These are phyloP conservation scores for Coemansia sp. DNA, from an alignment of 192 early-diverging fungal species.

Conservation along the genomic window DNA sequence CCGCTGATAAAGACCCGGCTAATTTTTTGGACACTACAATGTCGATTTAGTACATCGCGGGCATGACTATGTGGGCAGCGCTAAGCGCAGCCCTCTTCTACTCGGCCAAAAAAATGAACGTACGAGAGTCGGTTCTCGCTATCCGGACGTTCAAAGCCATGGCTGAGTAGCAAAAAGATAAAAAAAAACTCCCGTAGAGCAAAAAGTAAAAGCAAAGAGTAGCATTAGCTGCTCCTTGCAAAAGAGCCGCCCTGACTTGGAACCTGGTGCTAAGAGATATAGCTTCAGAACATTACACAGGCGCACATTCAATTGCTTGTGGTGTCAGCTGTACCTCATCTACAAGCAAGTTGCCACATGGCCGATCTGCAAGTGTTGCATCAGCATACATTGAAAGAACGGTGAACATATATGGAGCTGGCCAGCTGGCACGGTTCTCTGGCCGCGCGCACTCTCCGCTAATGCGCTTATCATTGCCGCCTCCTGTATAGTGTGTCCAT, in stretches of 20 bases:
- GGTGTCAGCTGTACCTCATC: background rate
- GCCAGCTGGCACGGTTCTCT: background rate
- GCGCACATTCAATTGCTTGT: slow-evolving; percentile 22
- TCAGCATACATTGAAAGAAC: slow-evolving; percentile 17
- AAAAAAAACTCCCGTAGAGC: slow-evolving; percentile 1
- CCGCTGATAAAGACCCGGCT: background rate
- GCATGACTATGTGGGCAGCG: background rate
- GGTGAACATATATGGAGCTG: background rate
- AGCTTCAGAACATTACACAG: slow-evolving; percentile 35
- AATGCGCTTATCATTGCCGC: too few species aligned
- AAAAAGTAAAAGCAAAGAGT: background rate
- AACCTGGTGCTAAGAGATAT: slow-evolving; percentile 25
- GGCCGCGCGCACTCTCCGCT: background rate
- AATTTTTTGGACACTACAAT: background rate
- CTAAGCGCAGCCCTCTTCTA: background rate
- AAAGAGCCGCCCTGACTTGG: slow-evolving; percentile 24
- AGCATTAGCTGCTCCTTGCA: too few species aligned
- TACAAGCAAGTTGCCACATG: background rate
- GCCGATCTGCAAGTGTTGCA: slow-evolving; percentile 1
- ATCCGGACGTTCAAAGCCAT: background rate
- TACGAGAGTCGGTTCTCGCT: background rate
- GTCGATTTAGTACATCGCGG: background rate
- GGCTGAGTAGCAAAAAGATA: background rate
- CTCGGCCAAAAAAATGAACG: background rate
- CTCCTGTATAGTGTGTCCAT: background rate